Conservation (phyloP, 306 rosid genomes). For the Styphnolobium japonicum region DNA sequence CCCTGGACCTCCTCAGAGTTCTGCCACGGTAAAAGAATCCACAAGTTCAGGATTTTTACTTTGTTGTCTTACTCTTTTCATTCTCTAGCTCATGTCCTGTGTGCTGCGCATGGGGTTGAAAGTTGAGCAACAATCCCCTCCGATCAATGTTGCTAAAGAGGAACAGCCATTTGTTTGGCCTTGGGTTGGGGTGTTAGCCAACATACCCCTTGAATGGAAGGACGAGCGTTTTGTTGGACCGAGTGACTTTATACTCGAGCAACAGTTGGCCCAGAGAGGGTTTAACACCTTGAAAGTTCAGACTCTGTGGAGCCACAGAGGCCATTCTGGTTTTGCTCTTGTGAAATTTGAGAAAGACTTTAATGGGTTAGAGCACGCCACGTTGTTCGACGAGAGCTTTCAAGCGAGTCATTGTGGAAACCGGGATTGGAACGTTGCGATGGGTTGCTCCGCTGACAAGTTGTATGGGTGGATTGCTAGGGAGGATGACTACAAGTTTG, state of each 20-base stretch:
- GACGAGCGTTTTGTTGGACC: not conserved
- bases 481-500: not conserved
- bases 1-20: too few species aligned
- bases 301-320: not conserved
- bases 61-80: too few species aligned
- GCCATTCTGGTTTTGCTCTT: constrained; percentile 12
- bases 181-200: not conserved
- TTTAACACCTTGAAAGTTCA: not conserved
- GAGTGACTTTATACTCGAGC: not conserved
- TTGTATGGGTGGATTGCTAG: not conserved
- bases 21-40: too few species aligned
- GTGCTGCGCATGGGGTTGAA: not conserved
- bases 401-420: not conserved
- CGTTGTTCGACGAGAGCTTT: not conserved
- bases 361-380: not conserved
- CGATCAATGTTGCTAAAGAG: not conserved
- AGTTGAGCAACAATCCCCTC: not conserved
- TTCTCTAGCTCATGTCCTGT: too few species aligned
- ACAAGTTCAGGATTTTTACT: too few species aligned
- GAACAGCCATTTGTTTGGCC: not conserved
- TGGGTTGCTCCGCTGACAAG: not conserved
- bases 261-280: not conserved
- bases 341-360: not conserved
- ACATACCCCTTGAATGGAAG: not conserved
- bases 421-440: not conserved